These are phyloP conservation scores for Phytopythium kandeliae DNA, from an alignment of 352 stramenopile genomes.

Conservation along the genomic window DNA sequence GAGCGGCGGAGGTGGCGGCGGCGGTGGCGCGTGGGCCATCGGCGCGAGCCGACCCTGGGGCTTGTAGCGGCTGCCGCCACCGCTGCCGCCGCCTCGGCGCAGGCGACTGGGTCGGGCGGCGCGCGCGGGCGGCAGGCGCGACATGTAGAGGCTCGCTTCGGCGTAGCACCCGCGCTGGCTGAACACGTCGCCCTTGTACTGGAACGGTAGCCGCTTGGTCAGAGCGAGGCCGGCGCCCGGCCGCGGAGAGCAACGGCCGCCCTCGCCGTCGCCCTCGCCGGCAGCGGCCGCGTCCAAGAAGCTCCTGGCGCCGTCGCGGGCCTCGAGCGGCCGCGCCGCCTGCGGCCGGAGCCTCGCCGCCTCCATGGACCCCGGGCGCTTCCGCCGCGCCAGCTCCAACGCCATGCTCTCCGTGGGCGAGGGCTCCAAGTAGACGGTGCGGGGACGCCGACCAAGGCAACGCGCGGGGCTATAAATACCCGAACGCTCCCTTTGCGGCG, in stretches of 20 bases:
- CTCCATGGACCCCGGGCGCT: not conserved
- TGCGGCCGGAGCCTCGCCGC: not conserved
- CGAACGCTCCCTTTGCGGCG: too few species aligned
- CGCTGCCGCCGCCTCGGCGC: constrained; percentile 7
- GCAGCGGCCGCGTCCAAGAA: not conserved
- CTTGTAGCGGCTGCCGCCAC: too few species aligned
- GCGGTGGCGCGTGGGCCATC: constrained; percentile 23
- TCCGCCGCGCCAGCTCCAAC: not conserved
- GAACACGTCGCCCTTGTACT: constrained; percentile 70
- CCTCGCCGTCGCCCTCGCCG: constrained; percentile 3
- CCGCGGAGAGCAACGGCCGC: not conserved
- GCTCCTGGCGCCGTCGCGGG: not conserved
- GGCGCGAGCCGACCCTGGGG: constrained; percentile 42
- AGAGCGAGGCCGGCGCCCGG: constrained; percentile 16
- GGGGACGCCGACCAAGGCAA: too few species aligned
- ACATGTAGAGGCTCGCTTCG: constrained; percentile 69
- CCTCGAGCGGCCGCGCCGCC: not conserved
- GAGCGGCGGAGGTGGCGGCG: too few species aligned
- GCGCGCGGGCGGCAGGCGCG: constrained; percentile 43
- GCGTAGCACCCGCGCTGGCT: constrained; percentile 66
- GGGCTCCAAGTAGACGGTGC: too few species aligned
- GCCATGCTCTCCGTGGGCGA: not conserved
- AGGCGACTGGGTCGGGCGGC: constrained; percentile 13
- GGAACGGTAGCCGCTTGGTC: constrained; percentile 44
- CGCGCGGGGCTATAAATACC: too few species aligned